phyloP scores from a whole-genome alignment of 2,329 filamentous ascomycete genomes.

The Colletotrichum limetticola region DNA sequence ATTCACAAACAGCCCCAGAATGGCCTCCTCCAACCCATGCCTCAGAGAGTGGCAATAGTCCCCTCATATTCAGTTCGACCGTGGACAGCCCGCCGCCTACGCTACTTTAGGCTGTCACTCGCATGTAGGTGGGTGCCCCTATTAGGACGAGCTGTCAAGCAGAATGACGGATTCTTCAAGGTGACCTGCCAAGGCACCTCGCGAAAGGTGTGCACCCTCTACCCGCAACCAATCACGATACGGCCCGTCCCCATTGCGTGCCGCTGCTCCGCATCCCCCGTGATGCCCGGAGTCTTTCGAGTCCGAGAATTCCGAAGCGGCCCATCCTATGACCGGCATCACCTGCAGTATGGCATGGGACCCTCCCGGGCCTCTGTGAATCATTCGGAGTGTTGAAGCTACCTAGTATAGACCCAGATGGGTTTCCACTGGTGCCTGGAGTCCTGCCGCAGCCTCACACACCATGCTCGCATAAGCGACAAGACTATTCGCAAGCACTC shows the following conservation, averaged over 20 bases:
- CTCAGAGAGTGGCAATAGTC: neutral
- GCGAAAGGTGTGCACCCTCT: neutral
- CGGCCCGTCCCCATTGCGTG: neutral
- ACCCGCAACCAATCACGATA: conserved; percentile 12
- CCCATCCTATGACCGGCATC: conserved; percentile 1
- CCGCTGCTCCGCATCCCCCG: conserved; percentile 22
- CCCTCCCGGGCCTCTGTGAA: neutral
- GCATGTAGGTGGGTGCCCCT: conserved; percentile 8
- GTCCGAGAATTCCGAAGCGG: conserved; percentile 17
- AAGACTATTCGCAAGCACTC: neutral
- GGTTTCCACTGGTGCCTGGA: neutral
- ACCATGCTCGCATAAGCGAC: neutral
- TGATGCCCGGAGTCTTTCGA: neutral
- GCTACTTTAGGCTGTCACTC: conserved; percentile 9
- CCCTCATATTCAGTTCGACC: neutral
- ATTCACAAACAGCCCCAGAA: neutral
- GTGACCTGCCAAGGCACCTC: neutral
- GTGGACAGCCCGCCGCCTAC: neutral
- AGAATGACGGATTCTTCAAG: neutral
- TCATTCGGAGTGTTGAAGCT: neutral
- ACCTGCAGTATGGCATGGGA: neutral
- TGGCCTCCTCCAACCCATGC: neutral
- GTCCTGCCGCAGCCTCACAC: neutral
- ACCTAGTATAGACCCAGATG: neutral
- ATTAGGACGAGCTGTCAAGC: neutral